Evolutionary conservation across 2,329 filamentous ascomycete species (phyloP).

Genomic region (Pezicula neosporulosa): DNA sequence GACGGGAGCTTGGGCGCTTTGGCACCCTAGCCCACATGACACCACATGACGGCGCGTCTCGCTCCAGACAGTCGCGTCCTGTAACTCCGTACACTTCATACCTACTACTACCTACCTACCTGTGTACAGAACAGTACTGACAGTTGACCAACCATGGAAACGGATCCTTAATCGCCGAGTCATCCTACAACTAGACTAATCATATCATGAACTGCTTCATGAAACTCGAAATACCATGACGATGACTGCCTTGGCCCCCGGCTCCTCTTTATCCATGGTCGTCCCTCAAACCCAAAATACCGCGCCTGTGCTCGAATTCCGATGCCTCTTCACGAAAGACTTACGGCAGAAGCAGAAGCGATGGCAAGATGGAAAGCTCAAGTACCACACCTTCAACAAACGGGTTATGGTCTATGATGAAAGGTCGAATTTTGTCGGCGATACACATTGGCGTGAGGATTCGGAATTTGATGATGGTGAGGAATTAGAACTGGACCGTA

Average conservation of each 20-base stretch:
- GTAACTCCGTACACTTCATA: too few relatives aligned
- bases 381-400: slow-evolving; percentile 88
- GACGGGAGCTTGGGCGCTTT: too few relatives aligned
- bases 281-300: slow-evolving; percentile 39
- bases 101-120: too few relatives aligned
- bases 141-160: too few relatives aligned
- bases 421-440: slow-evolving; percentile 75
- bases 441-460: slow-evolving; percentile 74
- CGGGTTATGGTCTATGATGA: slow-evolving; percentile 89
- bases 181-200: neutral
- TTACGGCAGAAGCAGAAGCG: slow-evolving; percentile 82
- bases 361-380: slow-evolving; percentile 89
- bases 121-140: too few relatives aligned
- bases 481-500: slow-evolving; percentile 74
- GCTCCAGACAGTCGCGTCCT: too few relatives aligned
- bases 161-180: too few relatives aligned
- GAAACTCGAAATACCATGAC: slow-evolving; percentile 5
- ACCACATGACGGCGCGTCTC: too few relatives aligned
- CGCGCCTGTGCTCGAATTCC: slow-evolving; percentile 77
- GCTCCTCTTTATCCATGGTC: slow-evolving; percentile 12
- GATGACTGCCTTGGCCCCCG: slow-evolving; percentile 3
- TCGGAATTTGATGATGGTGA: slow-evolving; percentile 75
- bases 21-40: too few relatives aligned
- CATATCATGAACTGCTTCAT: neutral
- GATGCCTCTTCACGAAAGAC: slow-evolving; percentile 85